A percentile compares a stretch with the other conserved stretches of the same genome.
Conservation (phyloP, 2,329 filamentous ascomycete genomes). For the Parafenestella ontariensis region DNA sequence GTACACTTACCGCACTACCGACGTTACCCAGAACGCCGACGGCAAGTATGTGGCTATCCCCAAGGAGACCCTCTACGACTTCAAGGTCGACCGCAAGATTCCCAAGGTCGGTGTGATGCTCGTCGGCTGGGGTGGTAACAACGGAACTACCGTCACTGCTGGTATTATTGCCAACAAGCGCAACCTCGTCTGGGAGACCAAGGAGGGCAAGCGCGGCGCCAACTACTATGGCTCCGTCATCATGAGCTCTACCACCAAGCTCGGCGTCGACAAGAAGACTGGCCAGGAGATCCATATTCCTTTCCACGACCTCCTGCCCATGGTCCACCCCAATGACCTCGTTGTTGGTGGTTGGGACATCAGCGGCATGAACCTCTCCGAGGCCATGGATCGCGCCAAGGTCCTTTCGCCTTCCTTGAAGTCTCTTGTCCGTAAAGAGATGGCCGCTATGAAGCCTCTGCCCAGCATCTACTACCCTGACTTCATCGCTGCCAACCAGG, state of each 20-base stretch:
- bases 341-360: conserved; percentile 98
- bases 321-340: conserved; percentile 97
- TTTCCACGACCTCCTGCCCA: conserved; percentile 91
- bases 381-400: conserved; percentile 93
- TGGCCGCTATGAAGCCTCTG: conserved; percentile 85
- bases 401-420: conserved; percentile 97
- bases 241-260: conserved; percentile 97
- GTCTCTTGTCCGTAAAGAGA: conserved; percentile 87
- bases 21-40: conserved; percentile 72
- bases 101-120: conserved; percentile 97
- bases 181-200: conserved; percentile 88
- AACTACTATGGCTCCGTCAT: conserved; percentile 99
- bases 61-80: conserved; percentile 90
- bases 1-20: conserved; percentile 96
- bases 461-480: conserved; percentile 98
- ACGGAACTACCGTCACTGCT: conserved; percentile 94
- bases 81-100: conserved; percentile 94
- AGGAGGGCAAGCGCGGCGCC: conserved; percentile 81
- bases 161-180: conserved; percentile 96
- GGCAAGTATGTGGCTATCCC: conserved; percentile 85
- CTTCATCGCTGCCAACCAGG: conserved; percentile 99
- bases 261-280: conserved; percentile 85
- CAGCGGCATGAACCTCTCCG: conserved; percentile 84
- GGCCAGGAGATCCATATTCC: conserved; percentile 93
- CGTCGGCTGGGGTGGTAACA: conserved; percentile 97